Evolutionary conservation across 495 filamentous ascomycete species (phyloP).

Genomic region (Amphirosellinia nigrospora): DNA sequence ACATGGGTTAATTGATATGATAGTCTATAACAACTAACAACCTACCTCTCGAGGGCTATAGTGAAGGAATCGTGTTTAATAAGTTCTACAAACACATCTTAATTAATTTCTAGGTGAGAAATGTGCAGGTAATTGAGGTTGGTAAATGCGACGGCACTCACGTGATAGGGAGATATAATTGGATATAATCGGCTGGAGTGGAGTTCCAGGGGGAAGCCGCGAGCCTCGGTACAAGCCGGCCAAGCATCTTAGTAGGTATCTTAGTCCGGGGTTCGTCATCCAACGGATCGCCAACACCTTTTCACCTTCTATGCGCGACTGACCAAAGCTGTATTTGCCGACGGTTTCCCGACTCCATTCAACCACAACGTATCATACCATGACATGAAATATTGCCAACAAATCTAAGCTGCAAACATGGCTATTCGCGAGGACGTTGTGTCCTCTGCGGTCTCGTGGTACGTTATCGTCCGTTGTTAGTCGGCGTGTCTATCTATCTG

Average conservation of each 20-base stretch:
- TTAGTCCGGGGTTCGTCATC: constrained; percentile 16
- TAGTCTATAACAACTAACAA: no score
- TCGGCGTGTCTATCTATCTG: neutral
- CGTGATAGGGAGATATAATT: constrained; percentile 15
- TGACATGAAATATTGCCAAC: constrained; percentile 30
- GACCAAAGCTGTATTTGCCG: neutral
- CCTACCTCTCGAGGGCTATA: no score
- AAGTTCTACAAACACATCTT: no score
- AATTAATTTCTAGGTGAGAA: no score
- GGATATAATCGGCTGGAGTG: no score
- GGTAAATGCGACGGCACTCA: neutral
- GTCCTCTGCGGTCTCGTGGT: constrained; percentile 74
- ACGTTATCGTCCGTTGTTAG: constrained; percentile 61
- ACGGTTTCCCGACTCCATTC: neutral
- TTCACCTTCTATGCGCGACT: constrained; percentile 1
- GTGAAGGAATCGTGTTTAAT: no score
- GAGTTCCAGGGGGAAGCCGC: neutral
- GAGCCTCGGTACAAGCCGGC: constrained; percentile 27
- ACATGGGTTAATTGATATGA: no score
- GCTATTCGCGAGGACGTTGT: constrained; percentile 85
- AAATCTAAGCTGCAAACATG: constrained; percentile 56
- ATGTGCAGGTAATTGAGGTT: no score
- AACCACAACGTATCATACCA: constrained; percentile 16
- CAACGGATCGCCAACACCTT: constrained; percentile 22
- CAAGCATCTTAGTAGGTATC: neutral